These are phyloP conservation scores for Emmonsiellopsis sp. DNA, from an alignment of 2,329 filamentous ascomycete species.

Conservation along the genomic window DNA sequence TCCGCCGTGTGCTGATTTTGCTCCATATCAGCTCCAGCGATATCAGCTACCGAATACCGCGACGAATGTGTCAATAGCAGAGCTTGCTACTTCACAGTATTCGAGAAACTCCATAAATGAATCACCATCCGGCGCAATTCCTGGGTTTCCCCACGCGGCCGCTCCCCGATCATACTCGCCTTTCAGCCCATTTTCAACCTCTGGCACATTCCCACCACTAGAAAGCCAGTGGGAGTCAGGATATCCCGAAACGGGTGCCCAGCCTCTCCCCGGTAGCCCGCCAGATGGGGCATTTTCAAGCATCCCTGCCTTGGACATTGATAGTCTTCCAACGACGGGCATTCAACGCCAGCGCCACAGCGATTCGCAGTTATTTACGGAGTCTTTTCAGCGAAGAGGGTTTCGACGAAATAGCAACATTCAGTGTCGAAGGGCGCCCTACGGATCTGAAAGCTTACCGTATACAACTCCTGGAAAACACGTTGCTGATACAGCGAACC, in stretches of 20 bases:
- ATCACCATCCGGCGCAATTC: not conserved
- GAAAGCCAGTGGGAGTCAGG: not conserved
- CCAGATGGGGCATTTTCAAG: not conserved
- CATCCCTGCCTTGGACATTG: not conserved
- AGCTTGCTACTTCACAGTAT: not conserved
- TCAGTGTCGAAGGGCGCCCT: not conserved
- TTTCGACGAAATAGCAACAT: not conserved
- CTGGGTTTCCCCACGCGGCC: not conserved
- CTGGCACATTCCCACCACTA: not conserved
- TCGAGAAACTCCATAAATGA: not conserved
- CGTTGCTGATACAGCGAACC: not conserved
- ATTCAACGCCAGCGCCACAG: not conserved
- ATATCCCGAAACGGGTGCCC: not conserved
- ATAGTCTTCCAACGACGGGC: no score
- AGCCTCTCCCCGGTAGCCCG: not conserved
- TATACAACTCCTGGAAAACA: not conserved
- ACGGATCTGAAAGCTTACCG: not conserved
- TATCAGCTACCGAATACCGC: not conserved
- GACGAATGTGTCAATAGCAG: not conserved
- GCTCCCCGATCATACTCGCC: not conserved
- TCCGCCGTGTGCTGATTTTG: not conserved
- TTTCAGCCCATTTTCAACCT: not conserved
- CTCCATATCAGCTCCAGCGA: not conserved
- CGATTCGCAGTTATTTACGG: not conserved
- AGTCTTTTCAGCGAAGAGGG: not conserved